These are phyloP conservation scores for Kluyveromyces nonfermentans DNA, from an alignment of 805 yeast species.

Conservation along the genomic window DNA sequence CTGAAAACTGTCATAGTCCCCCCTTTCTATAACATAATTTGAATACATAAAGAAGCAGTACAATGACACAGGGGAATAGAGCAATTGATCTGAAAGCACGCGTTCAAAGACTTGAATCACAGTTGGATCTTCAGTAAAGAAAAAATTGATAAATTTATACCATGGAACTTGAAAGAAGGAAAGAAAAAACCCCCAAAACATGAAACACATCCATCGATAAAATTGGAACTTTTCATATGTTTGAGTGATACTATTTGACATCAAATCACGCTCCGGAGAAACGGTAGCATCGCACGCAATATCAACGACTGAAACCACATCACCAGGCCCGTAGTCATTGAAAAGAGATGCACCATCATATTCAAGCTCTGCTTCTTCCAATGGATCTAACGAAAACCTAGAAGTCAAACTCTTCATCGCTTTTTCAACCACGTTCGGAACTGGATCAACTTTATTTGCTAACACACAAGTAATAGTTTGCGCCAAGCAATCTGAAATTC, in stretches of 20 bases:
- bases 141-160: constrained; percentile 72
- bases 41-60: constrained; percentile 77
- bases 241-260: neutral
- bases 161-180: constrained; percentile 81
- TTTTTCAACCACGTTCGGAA: constrained; percentile 13
- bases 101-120: constrained; percentile 76
- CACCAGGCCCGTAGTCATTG: constrained; percentile 20
- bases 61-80: constrained; percentile 81
- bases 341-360: constrained; percentile 19
- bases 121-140: constrained; percentile 75
- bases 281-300: neutral
- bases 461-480: constrained; percentile 49
- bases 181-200: constrained; percentile 78
- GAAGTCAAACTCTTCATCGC: constrained; percentile 8
- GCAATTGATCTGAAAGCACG: constrained; percentile 80
- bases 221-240: constrained; percentile 40
- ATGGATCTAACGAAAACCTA: neutral
- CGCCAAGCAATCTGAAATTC: constrained; percentile 87
- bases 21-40: constrained; percentile 69
- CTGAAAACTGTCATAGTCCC: constrained; percentile 53
- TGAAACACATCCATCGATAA: constrained; percentile 65
- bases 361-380: constrained; percentile 1
- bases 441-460: constrained; percentile 14
- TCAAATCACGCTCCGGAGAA: constrained; percentile 6
- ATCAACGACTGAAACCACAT: neutral